phyloP scores from a whole-genome alignment of 305 asterid genomes.

The Rubia peregrina region DNA sequence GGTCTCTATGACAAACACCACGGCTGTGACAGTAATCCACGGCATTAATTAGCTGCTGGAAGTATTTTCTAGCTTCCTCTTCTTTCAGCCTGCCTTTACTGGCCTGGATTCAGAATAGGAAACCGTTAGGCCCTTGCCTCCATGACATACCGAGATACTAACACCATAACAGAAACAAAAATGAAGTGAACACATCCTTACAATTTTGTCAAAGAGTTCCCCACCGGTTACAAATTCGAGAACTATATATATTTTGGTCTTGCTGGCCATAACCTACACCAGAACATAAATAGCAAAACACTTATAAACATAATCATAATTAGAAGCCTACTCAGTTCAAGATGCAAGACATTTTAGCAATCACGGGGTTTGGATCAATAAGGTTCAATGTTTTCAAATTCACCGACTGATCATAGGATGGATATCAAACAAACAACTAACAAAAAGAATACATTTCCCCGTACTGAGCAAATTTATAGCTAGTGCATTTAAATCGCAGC shows the following conservation, averaged over 20 bases:
- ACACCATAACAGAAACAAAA: slow-evolving; percentile 3
- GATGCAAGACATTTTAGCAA: not conserved
- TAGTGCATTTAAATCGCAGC: not conserved
- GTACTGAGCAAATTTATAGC: not conserved
- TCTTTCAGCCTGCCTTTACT: slow-evolving; percentile 82
- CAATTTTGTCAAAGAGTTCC: slow-evolving; percentile 92
- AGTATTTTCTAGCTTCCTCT: slow-evolving; percentile 67
- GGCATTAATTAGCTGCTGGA: slow-evolving; percentile 42
- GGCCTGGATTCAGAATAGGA: slow-evolving; percentile 38
- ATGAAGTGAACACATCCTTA: slow-evolving; percentile 25
- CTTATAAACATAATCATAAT: not conserved
- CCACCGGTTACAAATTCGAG: slow-evolving; percentile 98
- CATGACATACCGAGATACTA: not conserved
- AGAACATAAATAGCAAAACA: slow-evolving; percentile 14
- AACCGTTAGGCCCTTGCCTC: slow-evolving; percentile 3
- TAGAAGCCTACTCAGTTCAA: slow-evolving; percentile 8
- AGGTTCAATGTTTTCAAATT: not conserved
- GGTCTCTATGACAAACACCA: slow-evolving; percentile 43
- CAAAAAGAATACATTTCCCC: not conserved
- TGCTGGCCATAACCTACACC: slow-evolving; percentile 97
- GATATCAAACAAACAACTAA: not conserved
- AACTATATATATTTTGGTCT: slow-evolving; percentile 85
- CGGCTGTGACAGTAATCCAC: slow-evolving; percentile 47
- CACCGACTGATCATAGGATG: not conserved
- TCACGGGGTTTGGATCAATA: not conserved